Conservation (phyloP, 2,329 filamentous ascomycete genomes). For the Samsoniella hepiali region DNA sequence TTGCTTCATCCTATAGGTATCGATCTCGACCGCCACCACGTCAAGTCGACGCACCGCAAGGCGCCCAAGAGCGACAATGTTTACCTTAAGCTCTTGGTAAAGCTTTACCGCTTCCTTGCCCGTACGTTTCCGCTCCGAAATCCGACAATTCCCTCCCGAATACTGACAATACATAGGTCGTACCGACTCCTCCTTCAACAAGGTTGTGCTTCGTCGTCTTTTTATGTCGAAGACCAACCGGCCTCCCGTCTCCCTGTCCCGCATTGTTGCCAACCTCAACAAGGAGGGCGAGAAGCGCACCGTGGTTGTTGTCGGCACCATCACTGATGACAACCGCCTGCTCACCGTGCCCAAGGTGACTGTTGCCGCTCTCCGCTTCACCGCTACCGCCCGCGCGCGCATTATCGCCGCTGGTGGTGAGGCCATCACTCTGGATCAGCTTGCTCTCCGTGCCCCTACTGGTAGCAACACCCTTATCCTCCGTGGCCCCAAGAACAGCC, state of each 20-base stretch:
- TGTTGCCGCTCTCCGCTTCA: constrained; percentile 94
- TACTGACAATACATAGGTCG: constrained; percentile 57
- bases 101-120: constrained; percentile 95
- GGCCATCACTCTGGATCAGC: constrained; percentile 93
- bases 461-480: constrained; percentile 96
- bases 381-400: constrained; percentile 88
- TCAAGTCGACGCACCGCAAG: constrained; percentile 76
- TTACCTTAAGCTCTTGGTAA: constrained; percentile 95
- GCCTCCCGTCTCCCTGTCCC: constrained; percentile 88
- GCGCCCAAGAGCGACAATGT: constrained; percentile 98
- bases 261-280: constrained; percentile 70
- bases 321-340: constrained; percentile 97
- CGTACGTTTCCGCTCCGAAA: constrained; percentile 58
- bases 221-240: constrained; percentile 99
- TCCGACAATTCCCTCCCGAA: constrained; percentile 7
- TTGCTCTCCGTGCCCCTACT: constrained; percentile 90
- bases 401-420: constrained; percentile 93
- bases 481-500: constrained; percentile 95
- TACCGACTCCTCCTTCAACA: constrained; percentile 98
- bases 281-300: constrained; percentile 74
- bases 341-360: constrained; percentile 87
- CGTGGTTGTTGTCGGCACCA: constrained; percentile 87
- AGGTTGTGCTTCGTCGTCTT: constrained; percentile 93
- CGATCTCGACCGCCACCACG: constrained; percentile 68
- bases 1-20: constrained; percentile 58